Evolutionary conservation across 768 basidiomycete genomes (phyloP), one percentile per base, ranked within the genome.

Genomic region (Strobilomyces echinocephalus): DNA sequence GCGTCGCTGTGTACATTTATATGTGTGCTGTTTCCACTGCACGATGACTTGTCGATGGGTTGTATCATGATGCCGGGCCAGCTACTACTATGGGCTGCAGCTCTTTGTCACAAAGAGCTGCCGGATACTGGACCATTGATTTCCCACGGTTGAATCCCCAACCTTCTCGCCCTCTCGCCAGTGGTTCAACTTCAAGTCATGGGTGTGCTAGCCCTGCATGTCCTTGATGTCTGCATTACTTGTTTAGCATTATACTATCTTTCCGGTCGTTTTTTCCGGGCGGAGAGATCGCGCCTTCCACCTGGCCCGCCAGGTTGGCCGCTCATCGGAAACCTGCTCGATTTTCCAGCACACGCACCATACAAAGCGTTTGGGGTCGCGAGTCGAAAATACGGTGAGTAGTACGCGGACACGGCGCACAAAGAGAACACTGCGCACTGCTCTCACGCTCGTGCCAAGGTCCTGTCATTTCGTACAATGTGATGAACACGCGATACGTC

Each of bases 281-380:
- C 43, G 4, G 46, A 20, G 10, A 44, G 14, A 1, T 11, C 16
- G 11, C 44, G 36, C 1, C 50, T 51, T 20, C 59, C 46, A 18
- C 61, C 57, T 36, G 56, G 60, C 7, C 30, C 30, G 6, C 30
- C 30, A 30, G 30, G 30, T 30, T 54, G 51, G 39, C 80, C 73
- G 8, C 34, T 83, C 11, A 66, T 83, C 36, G 82, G 81, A 30
- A 82, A 82, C 59, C 60, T 79, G 5, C 62, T 81, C n/a, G 80
- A 83, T 57, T 77, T 83, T 75, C 82, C 82, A 26, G 67, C 68
- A 15, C 71, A 73, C 41, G 68, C 72, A 49, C 76, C 78, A 55
- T 82, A 80, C 76, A 51, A 77, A 12, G 79, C 76, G 0, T 80
- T 80, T 55, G 72, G 76, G 10, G 68, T 72, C 43, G 33, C 55